Conservation (phyloP, 306 rosid species). For the Cucurbita argyrosperma region DNA sequence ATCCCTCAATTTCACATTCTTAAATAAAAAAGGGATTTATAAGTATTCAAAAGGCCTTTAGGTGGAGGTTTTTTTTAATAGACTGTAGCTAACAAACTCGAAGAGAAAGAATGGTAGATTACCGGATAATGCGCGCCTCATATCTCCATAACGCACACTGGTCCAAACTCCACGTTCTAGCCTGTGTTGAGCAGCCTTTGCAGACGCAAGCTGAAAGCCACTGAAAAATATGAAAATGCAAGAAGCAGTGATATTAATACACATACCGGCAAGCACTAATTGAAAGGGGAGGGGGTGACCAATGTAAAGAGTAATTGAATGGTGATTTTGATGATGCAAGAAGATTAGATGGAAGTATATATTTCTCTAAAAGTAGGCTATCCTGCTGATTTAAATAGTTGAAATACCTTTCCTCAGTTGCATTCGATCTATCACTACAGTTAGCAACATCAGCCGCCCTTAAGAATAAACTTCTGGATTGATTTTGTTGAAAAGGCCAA, state of each 20-base stretch:
- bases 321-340: background rate
- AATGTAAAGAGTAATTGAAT: background rate
- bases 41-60: background rate
- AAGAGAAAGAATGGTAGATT: background rate
- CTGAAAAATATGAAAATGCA: constrained; percentile 21
- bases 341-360: background rate
- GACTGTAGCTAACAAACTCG: background rate
- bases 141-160: constrained; percentile 75
- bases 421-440: constrained; percentile 41
- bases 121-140: constrained; percentile 91
- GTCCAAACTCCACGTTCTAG: constrained; percentile 90
- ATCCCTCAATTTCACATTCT: too few relatives aligned
- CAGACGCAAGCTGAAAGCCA: constrained; percentile 75
- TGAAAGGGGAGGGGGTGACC: background rate
- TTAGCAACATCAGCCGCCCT: constrained; percentile 82
- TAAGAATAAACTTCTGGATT: constrained; percentile 49
- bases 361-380: background rate
- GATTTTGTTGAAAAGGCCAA: constrained; percentile 87
- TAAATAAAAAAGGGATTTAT: background rate
- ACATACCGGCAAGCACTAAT: background rate
- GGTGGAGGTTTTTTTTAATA: background rate
- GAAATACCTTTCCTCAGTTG: constrained; percentile 54
- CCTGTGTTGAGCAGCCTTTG: constrained; percentile 89
- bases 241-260: background rate
- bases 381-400: background rate